Percentiles rank a stretch among this genome's conserved stretches.
These are phyloP conservation scores for Gynandropsis gynandra DNA, from an alignment of 345 rosid species.

Conservation along the genomic window DNA sequence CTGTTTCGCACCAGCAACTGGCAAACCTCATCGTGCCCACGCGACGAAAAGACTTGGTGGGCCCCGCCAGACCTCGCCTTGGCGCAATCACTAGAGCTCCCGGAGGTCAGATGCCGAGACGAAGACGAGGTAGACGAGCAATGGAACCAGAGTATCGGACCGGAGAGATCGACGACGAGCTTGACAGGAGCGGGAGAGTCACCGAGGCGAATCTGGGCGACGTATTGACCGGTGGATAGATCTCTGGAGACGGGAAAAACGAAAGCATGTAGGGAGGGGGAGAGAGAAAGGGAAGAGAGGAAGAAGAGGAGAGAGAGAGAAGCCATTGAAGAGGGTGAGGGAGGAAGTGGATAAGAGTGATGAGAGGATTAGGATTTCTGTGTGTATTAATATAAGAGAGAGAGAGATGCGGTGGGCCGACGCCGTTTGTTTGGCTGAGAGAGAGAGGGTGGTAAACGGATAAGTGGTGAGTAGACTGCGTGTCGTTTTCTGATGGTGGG, in stretches of 20 bases:
- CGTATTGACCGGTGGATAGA: slow-evolving; percentile 49
- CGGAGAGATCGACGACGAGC: slow-evolving; percentile 54
- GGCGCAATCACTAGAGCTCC: slow-evolving; percentile 55
- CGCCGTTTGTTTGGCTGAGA: slow-evolving; percentile 14
- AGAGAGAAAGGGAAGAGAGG: slow-evolving; percentile 18
- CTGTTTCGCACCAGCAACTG: slow-evolving; percentile 31
- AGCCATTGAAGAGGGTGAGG: slow-evolving; percentile 15
- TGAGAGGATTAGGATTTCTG: slow-evolving; percentile 10
- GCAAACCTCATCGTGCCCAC: slow-evolving; percentile 27
- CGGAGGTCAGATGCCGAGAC: slow-evolving; percentile 26
- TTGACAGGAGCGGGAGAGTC: slow-evolving; percentile 23
- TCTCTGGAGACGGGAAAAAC: slow-evolving; percentile 49
- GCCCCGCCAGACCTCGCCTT: slow-evolving; percentile 24
- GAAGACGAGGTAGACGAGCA: slow-evolving; percentile 29
- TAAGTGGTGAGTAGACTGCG: slow-evolving; percentile 31
- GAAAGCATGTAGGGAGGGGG: slow-evolving; percentile 7
- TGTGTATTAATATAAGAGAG: no score
- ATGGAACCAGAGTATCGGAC: slow-evolving; percentile 46
- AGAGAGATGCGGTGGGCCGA: slow-evolving; percentile 32
- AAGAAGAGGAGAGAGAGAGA: slow-evolving; percentile 18
- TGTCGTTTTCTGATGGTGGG: slow-evolving; percentile 29
- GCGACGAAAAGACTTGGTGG: background rate
- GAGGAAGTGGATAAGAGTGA: background rate
- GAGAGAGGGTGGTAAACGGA: slow-evolving; percentile 11
- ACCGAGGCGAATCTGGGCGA: slow-evolving; percentile 38